These are phyloP conservation scores for Xylaria palmicola DNA, from an alignment of 495 filamentous ascomycete genomes.

Conservation along the genomic window DNA sequence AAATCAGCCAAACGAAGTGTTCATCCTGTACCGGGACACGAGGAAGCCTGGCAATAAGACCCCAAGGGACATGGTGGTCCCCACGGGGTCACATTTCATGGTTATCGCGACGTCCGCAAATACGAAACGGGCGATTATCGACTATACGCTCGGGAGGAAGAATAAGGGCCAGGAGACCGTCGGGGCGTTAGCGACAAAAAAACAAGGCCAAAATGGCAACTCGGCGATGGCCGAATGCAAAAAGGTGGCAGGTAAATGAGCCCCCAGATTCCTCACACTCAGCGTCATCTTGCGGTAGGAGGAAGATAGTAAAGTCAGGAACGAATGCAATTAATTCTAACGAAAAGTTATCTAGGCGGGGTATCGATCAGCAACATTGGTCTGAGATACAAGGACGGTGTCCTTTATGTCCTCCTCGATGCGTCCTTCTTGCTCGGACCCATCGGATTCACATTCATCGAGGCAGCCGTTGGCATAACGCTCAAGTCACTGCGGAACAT, in stretches of 20 bases:
- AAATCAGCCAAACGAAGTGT: background rate
- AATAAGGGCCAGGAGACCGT: background rate
- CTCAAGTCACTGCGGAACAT: conserved; percentile 4
- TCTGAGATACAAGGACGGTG: conserved; percentile 30
- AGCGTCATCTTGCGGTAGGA: background rate
- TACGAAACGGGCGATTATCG: conserved; percentile 19
- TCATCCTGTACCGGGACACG: background rate
- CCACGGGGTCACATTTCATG: conserved; percentile 33
- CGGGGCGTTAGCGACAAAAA: background rate
- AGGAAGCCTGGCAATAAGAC: conserved; percentile 1
- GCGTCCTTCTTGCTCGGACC: conserved; percentile 43
- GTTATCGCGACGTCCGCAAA: conserved; percentile 20
- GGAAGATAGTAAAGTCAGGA: no score
- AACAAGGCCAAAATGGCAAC: background rate
- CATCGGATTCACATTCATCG: conserved; percentile 33
- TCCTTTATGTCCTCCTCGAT: conserved; percentile 34
- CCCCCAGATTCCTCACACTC: background rate
- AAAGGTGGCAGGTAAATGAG: background rate
- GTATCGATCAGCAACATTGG: conserved; percentile 36
- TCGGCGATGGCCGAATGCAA: background rate
- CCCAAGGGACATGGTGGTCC: conserved; percentile 26
- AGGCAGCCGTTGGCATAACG: conserved; percentile 32
- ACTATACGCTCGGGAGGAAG: conserved; percentile 31
- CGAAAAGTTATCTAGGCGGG: no score
- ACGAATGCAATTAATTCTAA: no score